Evolutionary conservation across 495 filamentous ascomycete species (phyloP).

Genomic region (Baudoinia panamericana): DNA sequence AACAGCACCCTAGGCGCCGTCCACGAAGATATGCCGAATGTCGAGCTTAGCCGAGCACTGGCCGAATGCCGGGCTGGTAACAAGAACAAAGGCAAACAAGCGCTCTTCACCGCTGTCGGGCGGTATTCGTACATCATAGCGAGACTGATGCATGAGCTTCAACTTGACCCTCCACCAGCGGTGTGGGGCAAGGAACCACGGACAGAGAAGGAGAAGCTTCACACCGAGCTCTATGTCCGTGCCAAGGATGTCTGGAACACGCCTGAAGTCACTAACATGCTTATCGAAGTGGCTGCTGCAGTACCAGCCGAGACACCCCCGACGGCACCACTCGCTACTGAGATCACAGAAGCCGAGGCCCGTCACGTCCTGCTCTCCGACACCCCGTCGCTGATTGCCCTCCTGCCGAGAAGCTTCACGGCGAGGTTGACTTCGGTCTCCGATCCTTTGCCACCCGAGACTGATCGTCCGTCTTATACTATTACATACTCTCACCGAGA

Average conservation of each 20-base stretch:
- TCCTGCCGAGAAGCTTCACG: constrained; percentile 43
- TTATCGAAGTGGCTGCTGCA: constrained; percentile 52
- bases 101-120: constrained; percentile 52
- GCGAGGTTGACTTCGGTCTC: constrained; percentile 45
- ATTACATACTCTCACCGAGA: constrained; percentile 1
- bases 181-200: constrained; percentile 71
- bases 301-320: constrained; percentile 35
- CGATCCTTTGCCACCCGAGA: constrained; percentile 54
- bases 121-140: constrained; percentile 69
- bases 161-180: constrained; percentile 55
- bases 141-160: constrained; percentile 61
- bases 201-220: constrained; percentile 53
- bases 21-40: constrained; percentile 40
- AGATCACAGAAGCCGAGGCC: constrained; percentile 52
- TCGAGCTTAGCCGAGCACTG: constrained; percentile 57
- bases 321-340: constrained; percentile 25
- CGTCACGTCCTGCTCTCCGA: constrained; percentile 71
- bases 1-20: constrained; percentile 40
- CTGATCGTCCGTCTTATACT: constrained; percentile 30
- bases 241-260: constrained; percentile 88
- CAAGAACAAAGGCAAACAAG: constrained; percentile 45
- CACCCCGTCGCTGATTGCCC: constrained; percentile 47
- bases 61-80: constrained; percentile 60
- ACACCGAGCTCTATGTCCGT: constrained; percentile 67
- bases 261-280: constrained; percentile 52